phyloP scores from a whole-genome alignment of 352 stramenopile genomes.

The Albugo laibachii region DNA sequence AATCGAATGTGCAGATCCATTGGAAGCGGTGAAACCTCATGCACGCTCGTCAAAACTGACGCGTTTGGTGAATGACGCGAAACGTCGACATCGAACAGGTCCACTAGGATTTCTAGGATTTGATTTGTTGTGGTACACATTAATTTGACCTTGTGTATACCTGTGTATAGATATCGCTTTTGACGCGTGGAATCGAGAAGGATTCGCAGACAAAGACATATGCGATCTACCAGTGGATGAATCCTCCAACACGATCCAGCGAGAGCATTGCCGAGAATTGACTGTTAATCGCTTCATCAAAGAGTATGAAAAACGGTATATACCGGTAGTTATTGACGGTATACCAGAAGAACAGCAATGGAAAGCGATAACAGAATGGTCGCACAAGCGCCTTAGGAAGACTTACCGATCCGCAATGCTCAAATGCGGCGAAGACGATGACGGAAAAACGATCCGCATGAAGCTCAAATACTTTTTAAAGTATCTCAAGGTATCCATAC shows the following conservation, averaged over 20 bases:
- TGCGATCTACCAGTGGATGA: slow-evolving; percentile 55
- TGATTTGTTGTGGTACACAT: no score
- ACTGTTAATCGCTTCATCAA: slow-evolving; percentile 66
- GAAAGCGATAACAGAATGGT: slow-evolving; percentile 49
- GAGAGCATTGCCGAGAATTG: slow-evolving; percentile 54
- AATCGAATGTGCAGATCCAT: no score
- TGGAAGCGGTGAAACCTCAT: no score
- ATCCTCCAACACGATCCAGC: slow-evolving; percentile 27
- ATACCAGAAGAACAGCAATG: slow-evolving; percentile 63
- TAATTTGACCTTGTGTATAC: no score
- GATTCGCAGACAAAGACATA: slow-evolving; percentile 63
- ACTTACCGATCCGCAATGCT: slow-evolving; percentile 59
- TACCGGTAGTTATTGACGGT: slow-evolving; percentile 70
- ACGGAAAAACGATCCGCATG: slow-evolving; percentile 55
- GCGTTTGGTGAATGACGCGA: no score
- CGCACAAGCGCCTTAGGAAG: slow-evolving; percentile 48
- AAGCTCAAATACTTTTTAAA: slow-evolving; percentile 69
- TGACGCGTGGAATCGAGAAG: slow-evolving; percentile 42
- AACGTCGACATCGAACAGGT: no score
- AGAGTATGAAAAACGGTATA: slow-evolving; percentile 50
- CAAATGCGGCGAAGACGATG: slow-evolving; percentile 67
- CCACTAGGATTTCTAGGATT: no score
- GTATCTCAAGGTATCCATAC: slow-evolving; percentile 21
- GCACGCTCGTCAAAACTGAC: no score
- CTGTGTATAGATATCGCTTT: slow-evolving; percentile 33